These are phyloP conservation scores for Prunus yedoensis DNA, from an alignment of 331 rosid species.

Conservation along the genomic window DNA sequence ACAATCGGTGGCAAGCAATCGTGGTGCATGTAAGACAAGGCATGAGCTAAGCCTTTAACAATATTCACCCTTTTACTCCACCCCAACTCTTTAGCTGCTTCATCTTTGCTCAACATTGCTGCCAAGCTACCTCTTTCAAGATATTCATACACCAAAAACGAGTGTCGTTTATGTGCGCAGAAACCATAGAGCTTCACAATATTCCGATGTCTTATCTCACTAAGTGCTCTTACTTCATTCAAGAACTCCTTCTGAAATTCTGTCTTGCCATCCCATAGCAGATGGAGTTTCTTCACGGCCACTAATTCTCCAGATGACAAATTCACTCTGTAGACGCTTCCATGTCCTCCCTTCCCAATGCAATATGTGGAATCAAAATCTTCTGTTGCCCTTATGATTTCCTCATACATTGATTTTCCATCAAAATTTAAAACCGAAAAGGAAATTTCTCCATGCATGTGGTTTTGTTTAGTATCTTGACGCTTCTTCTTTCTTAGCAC, in stretches of 20 bases:
- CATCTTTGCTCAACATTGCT: too few species aligned
- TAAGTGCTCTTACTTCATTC: conserved; percentile 16
- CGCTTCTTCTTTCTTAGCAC: too few species aligned
- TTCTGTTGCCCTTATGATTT: conserved; percentile 24
- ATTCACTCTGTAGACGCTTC: conserved; percentile 19
- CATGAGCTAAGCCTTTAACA: too few species aligned
- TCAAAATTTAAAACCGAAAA: too few species aligned
- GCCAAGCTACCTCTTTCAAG: too few species aligned
- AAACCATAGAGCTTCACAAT: conserved; percentile 40
- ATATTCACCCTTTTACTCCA: too few species aligned
- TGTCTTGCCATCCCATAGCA: neutral
- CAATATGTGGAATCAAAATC: conserved; percentile 23
- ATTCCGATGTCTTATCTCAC: conserved; percentile 19
- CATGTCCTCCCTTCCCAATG: conserved; percentile 26
- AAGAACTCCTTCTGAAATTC: conserved; percentile 10
- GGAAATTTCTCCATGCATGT: neutral
- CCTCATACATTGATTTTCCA: neutral
- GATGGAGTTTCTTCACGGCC: conserved; percentile 44
- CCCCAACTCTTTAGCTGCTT: too few species aligned
- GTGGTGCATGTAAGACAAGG: too few species aligned
- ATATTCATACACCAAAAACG: neutral
- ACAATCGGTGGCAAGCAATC: too few species aligned
- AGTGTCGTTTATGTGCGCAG: conserved; percentile 18
- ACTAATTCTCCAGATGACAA: conserved; percentile 7
- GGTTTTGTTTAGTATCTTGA: too few species aligned